Percentiles rank a stretch among this genome's conserved stretches.
Evolutionary conservation across 768 basidiomycete species (phyloP).

Genomic region (Exsudoporus frostii): DNA sequence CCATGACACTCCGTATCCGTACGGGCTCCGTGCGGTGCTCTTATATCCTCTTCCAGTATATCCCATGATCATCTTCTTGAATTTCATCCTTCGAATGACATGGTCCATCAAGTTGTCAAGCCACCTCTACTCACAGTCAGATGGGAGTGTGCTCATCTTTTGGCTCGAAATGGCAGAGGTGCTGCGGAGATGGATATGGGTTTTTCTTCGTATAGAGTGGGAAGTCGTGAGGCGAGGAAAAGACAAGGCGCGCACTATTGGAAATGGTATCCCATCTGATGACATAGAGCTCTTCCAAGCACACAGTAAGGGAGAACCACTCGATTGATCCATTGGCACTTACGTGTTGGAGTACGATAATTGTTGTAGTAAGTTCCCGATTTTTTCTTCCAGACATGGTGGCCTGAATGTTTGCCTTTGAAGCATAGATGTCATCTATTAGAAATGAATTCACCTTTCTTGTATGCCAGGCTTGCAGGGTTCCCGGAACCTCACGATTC

Average conservation of each 20-base stretch:
- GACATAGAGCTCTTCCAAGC: constrained; percentile 14
- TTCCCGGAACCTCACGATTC: constrained; percentile 1
- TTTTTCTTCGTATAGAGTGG: constrained; percentile 96
- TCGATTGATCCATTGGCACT: constrained; percentile 15
- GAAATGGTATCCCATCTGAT: constrained; percentile 6
- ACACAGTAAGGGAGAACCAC: constrained; percentile 10
- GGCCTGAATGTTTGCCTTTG: neutral
- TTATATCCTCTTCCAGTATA: constrained; percentile 82
- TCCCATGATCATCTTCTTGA: constrained; percentile 76
- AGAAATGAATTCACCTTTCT: neutral
- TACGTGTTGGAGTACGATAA: neutral
- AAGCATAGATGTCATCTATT: constrained; percentile 7
- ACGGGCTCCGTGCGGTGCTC: constrained; percentile 71
- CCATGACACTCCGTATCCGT: constrained; percentile 42
- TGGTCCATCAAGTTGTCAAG: constrained; percentile 91
- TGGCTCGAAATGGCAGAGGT: constrained; percentile 90
- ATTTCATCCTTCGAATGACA: constrained; percentile 85
- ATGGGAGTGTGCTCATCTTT: constrained; percentile 82
- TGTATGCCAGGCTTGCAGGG: neutral
- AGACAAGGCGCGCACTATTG: constrained; percentile 1
- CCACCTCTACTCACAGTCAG: constrained; percentile 75
- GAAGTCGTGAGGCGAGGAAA: constrained; percentile 68
- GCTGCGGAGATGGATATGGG: constrained; percentile 94
- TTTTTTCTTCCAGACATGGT: neutral
- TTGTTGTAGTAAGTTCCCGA: constrained; percentile 14